Base-by-base conservation (phyloP, 2,329 filamentous ascomycete genomes). In the Talaromyces marneffei region DNA sequence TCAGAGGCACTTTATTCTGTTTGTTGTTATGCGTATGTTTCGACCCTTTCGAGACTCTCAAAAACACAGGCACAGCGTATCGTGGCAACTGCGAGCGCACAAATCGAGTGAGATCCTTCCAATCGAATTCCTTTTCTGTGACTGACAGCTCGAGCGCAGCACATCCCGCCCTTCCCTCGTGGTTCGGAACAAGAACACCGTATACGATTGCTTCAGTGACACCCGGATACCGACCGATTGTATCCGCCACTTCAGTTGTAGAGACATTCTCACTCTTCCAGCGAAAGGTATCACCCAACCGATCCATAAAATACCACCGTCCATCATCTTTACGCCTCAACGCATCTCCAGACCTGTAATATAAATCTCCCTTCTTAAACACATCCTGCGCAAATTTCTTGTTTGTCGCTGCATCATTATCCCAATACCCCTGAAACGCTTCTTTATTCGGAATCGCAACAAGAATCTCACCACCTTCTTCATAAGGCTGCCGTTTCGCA, bases 41-140 rank as follows among this genome's bases (percentile, higher is more conserved):
- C 3, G 72, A 62, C 12, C 69, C 72, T 27, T 81, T 75, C 23
- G 89, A 80, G 18, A 90, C 73, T 0, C 89, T 79, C 44, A 92
- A 68, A 75, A 92, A 92, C 1, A 91, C 75, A 0, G 90, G 90
- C 1, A 92, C 87, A 0, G 89, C 90, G 68, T 92, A 92, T 64
- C 81, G 82, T 0, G 90, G 89, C 23, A 92, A 77, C 56, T 84
- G 79, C 14, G 79, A 78, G 6, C 83, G 80, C 2, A 81, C 79
- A 68, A 87, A 84, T 74, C 72, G 78, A 10, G 89, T 74, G 9
- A 92, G 76, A 0, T 76, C 84, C 9, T 78, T 74, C 69, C 85
- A 89, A 70, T 88, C 81, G 64, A 89, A 88, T 0, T 64, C 72
- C 0, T 74, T 69, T 31, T 76, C 72, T 0, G 74, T 75, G 1